Base-by-base conservation (phyloP, 2,329 filamentous ascomycete genomes). In the Xylaria sp. region DNA sequence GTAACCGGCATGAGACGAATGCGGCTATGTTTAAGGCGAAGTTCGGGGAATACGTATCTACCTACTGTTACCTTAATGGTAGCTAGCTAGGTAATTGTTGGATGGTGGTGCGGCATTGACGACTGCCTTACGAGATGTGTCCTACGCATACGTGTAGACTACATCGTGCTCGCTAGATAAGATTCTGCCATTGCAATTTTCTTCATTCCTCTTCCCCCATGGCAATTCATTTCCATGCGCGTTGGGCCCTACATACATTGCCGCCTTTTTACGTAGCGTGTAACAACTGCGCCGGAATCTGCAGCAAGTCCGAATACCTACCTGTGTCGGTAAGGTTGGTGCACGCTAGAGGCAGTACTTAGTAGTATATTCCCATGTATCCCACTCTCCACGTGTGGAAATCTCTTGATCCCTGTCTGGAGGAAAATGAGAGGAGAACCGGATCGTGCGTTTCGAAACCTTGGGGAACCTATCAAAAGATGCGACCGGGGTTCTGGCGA, bases 381-480 rank as follows among this genome's bases (percentile, higher is more conserved):
- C 45, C 28, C 25, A 17, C 25, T 14, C n/a, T 5, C 35, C 35
- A 11, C 7, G 8, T 37, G 35, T 37, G 14, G 12, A 7, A 3
- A 9, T 3, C 38, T 19, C 31, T 55, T 45, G 12, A 45, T n/a
- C 47, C 52, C 45, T 45, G 21, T 62, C 55, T 15, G n/a, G 35
- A 46, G 57, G 60, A 33, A 63, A 60, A 65, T 65, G 59, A 59
- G 59, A 65, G 59, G 62, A 65, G 43, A 38, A 45, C 43, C 54
- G 47, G 28, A 37, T 51, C 33, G 47, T 37, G 31, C 46, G 45
- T 55, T 60, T 51, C 57, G 23, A 55, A 63, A 40, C 50, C 12
- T 56, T 52, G 2, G 37, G 61, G 61, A 58, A 40, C 35, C 57
- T 49, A 60, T 60, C 57, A 63, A 51, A 31, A 51, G 37, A 8